Evolutionary conservation across 805 yeast genomes (phyloP).

Genomic region (Candida coleopterorum): DNA sequence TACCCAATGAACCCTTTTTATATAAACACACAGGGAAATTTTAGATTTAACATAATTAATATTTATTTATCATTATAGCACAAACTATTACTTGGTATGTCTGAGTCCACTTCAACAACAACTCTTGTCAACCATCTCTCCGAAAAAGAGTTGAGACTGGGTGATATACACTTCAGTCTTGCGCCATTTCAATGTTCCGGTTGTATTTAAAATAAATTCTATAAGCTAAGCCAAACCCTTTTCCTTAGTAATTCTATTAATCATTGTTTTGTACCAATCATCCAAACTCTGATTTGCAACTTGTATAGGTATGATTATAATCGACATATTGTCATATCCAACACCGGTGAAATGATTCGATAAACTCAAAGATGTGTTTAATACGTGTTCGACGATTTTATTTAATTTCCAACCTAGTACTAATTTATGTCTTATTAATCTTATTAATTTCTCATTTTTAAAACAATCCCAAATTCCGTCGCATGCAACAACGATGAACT

Average conservation of each 20-base stretch:
- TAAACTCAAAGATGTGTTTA: constrained; percentile 64
- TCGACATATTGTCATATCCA: constrained; percentile 81
- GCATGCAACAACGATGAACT: constrained; percentile 39
- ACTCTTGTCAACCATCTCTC: too few species aligned
- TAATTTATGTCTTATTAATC: constrained; percentile 53
- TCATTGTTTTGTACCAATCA: constrained; percentile 58
- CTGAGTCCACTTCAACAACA: too few species aligned
- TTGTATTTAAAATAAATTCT: too few species aligned
- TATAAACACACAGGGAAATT: too few species aligned
- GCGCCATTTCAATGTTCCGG: too few species aligned
- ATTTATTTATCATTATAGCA: too few species aligned
- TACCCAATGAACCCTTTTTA: too few species aligned
- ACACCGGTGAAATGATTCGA: constrained; percentile 73
- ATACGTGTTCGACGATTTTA: constrained; percentile 52
- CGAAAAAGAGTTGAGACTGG: too few species aligned
- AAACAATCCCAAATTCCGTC: constrained; percentile 48
- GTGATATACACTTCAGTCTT: too few species aligned
- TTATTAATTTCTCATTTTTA: constrained; percentile 51
- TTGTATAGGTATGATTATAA: constrained; percentile 63
- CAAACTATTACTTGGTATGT: too few species aligned
- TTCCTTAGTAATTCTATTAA: constrained; percentile 28
- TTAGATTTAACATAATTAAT: too few species aligned
- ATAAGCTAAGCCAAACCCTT: constrained; percentile 12
- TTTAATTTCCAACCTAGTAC: constrained; percentile 54
- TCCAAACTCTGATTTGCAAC: constrained; percentile 37